Evolutionary conservation across 148 eudicot species (phyloP), one percentile per base, ranked within the genome.

Genomic region (Persicaria maculosa): DNA sequence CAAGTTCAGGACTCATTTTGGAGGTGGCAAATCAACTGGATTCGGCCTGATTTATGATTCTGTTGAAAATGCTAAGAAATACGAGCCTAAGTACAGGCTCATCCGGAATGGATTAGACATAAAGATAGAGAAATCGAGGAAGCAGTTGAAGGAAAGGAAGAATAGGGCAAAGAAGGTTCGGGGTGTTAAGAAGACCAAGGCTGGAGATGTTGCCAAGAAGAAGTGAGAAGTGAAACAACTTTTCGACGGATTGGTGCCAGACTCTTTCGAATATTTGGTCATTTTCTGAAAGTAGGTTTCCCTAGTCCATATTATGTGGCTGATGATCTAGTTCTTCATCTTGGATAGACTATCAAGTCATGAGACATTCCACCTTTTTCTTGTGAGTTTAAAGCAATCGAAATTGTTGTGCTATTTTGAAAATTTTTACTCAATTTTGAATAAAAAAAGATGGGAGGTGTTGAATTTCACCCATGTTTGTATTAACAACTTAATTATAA

Each of bases 141-240:
- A 90, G 59, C 96, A 90, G 74, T 48, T 90, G 82, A 91, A 91
- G 81, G 96, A 91, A 77, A 80, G 96, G 79, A 91, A 91, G 86
- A 91, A 91, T 78, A 87, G 96, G 72, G 83, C 96, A 0, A 91
- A 84, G 89, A 91, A 89, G 84, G 80, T 91, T 44, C 88, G 96
- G 69, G 93, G 93, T 81, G 91, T 91, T 8, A 91, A 91, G 88
- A 91, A 91, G 68, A 62, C 68, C 43, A 62, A 62, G 68, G 68
- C 68, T 62, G 68, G 68, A 22, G 68, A 62, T 62, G 68, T 44
- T 6, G 44, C 36, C 43, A 62, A 62, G 68, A 53, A 53, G 57
- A 62, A 62, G 68, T 62, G 44, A 62, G 36, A 59, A 59, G 67
- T 50, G 53, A 50, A 12, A 50, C 53, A 50, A 50, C 53, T 50